These are phyloP conservation scores for Malassezia vespertilionis DNA, from an alignment of 1,284 basidiomycete genomes.

Conservation along the genomic window DNA sequence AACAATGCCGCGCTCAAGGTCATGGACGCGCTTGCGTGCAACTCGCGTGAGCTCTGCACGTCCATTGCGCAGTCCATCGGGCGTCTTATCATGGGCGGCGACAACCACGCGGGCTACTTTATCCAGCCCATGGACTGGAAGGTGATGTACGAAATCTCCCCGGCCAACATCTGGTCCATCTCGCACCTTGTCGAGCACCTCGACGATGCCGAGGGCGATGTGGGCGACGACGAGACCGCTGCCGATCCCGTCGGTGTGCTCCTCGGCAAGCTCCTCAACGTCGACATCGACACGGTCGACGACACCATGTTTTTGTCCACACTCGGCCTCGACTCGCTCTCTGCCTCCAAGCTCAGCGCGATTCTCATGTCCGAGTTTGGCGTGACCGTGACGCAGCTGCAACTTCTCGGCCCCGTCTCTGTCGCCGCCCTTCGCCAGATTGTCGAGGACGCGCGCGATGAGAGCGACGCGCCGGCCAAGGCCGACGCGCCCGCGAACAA, in stretches of 20 bases:
- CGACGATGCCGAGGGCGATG: slow-evolving; percentile 15
- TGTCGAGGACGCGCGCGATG: slow-evolving; percentile 7
- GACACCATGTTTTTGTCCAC: slow-evolving; percentile 21
- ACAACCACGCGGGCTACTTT: slow-evolving; percentile 17
- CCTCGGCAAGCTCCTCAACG: slow-evolving; percentile 19
- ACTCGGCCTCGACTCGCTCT: slow-evolving; percentile 19
- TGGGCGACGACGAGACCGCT: slow-evolving; percentile 1
- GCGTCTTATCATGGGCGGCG: slow-evolving; percentile 11
- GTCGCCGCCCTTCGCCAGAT: slow-evolving; percentile 14
- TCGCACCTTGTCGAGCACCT: slow-evolving; percentile 16
- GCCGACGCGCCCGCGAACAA: not conserved
- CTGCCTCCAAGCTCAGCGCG: slow-evolving; percentile 17
- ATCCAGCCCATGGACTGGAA: slow-evolving; percentile 18
- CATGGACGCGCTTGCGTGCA: slow-evolving; percentile 18
- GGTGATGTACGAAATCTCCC: slow-evolving; percentile 17
- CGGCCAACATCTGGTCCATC: slow-evolving; percentile 13
- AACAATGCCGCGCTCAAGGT: slow-evolving; percentile 19
- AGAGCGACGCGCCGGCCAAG: slow-evolving; percentile 1
- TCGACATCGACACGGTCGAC: slow-evolving; percentile 17
- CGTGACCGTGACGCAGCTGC: slow-evolving; percentile 16
- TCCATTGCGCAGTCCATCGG: slow-evolving; percentile 11
- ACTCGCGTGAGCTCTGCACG: slow-evolving; percentile 18
- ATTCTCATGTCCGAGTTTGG: slow-evolving; percentile 17
- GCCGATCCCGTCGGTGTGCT: slow-evolving; percentile 16
- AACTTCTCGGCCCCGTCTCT: slow-evolving; percentile 19